Conservation (phyloP, 164 flowering plant genomes). For the Tetracentron sinense region DNA sequence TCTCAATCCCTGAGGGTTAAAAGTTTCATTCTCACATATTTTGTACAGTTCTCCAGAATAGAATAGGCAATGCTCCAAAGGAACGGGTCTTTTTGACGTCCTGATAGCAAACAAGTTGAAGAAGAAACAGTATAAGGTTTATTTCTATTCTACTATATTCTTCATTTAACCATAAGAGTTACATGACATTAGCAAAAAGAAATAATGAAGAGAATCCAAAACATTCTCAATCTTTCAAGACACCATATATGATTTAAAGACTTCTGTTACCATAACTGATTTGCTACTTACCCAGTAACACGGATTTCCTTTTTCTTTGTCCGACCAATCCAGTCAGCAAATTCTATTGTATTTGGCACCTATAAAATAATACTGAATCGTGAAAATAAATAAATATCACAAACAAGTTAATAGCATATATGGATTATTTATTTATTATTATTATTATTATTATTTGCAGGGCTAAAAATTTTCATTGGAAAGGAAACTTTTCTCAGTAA, state of each 20-base stretch:
- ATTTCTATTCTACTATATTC: not conserved
- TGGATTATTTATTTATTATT: too few relatives aligned
- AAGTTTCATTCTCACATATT: conserved; percentile 74
- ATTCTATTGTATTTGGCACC: conserved; percentile 96
- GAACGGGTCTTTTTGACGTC: conserved; percentile 95
- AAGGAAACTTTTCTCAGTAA: not conserved
- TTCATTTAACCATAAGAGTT: not conserved
- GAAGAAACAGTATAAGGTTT: not conserved
- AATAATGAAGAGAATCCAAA: too few relatives aligned
- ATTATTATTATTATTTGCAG: too few relatives aligned
- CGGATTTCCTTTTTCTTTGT: conserved; percentile 92
- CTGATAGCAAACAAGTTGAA: conserved; percentile 34
- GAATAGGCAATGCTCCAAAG: conserved; percentile 91
- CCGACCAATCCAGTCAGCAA: conserved; percentile 99
- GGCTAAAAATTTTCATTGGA: not conserved
- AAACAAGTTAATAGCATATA: too few relatives aligned
- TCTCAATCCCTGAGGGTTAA: conserved; percentile 66
- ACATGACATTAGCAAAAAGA: not conserved
- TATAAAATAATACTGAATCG: conserved; percentile 19
- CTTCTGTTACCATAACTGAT: not conserved
- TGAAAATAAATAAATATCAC: too few relatives aligned
- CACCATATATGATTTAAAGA: not conserved
- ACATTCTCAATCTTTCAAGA: too few relatives aligned
- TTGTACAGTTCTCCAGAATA: conserved; percentile 91
- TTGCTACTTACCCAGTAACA: conserved; percentile 76